Evolutionary conservation across 2,329 filamentous ascomycete genomes (phyloP).

Genomic region (Neurospora sp.): DNA sequence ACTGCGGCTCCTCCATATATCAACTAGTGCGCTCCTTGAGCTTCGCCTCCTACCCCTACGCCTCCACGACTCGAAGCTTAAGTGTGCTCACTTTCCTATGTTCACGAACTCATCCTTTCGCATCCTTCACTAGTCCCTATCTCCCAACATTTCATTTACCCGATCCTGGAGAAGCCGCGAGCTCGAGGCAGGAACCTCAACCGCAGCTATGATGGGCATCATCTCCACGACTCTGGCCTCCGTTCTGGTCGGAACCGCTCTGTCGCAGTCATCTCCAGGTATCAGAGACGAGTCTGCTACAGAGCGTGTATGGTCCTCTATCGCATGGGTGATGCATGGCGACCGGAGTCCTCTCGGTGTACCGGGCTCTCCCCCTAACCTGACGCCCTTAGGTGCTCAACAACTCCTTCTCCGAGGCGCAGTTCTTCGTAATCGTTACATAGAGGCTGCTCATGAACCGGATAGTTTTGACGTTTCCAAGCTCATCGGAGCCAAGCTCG

Average conservation of each 20-base stretch:
- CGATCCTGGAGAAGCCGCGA: not conserved
- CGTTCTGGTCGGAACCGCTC: conserved; percentile 16
- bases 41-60: not conserved
- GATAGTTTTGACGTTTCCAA: not conserved
- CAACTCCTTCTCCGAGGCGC: conserved; percentile 41
- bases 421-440: conserved; percentile 39
- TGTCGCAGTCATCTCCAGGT: conserved; percentile 19
- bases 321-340: conserved; percentile 41
- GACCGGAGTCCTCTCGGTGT: conserved; percentile 38
- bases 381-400: conserved; percentile 45
- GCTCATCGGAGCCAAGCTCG: conserved; percentile 21
- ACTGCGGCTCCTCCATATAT: not conserved
- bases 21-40: not conserved
- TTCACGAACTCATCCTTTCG: conserved; percentile 1
- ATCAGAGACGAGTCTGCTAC: conserved; percentile 10
- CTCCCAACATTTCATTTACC: not conserved
- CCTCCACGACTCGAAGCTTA: not conserved
- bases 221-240: conserved; percentile 15
- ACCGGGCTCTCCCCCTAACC: conserved; percentile 18
- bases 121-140: not conserved
- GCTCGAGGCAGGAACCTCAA: not conserved
- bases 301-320: conserved; percentile 39
- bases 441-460: conserved; percentile 26
- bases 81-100: not conserved
- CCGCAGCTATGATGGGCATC: conserved; percentile 13